Conservation (phyloP, 768 basidiomycete genomes). For the Suillus plorans region DNA sequence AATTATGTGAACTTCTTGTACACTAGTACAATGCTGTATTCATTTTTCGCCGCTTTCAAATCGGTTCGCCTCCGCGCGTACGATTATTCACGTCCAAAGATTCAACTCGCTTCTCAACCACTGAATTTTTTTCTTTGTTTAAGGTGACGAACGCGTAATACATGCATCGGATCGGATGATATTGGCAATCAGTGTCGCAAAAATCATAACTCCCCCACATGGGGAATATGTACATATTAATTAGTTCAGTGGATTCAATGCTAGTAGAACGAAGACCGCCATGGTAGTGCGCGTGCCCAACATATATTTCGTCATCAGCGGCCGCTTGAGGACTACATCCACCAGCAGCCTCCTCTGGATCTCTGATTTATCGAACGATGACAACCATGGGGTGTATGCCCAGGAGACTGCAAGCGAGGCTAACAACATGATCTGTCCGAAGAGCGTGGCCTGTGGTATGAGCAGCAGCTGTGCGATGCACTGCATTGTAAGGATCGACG, state of each 20-base stretch:
- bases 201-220: too few species aligned
- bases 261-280: slow-evolving; percentile 26
- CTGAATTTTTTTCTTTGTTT: too few species aligned
- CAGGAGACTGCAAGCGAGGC: slow-evolving; percentile 33
- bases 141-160: too few species aligned
- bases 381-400: slow-evolving; percentile 35
- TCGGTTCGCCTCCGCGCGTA: too few species aligned
- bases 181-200: too few species aligned
- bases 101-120: too few species aligned
- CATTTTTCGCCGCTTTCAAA: too few species aligned
- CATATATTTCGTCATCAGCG: slow-evolving; percentile 23
- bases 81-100: too few species aligned
- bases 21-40: too few species aligned
- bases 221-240: too few species aligned
- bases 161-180: too few species aligned
- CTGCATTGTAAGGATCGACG: slow-evolving; percentile 31
- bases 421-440: slow-evolving; percentile 38
- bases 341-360: slow-evolving; percentile 27
- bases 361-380: slow-evolving; percentile 37
- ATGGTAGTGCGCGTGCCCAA: slow-evolving; percentile 27
- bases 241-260: slow-evolving; percentile 19
- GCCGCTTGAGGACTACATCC: slow-evolving; percentile 21
- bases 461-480: slow-evolving; percentile 37
- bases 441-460: slow-evolving; percentile 30
- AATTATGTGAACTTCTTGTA: too few species aligned